phyloP scores from a whole-genome alignment of 345 rosid species.

The Boechera divaricarpa region DNA sequence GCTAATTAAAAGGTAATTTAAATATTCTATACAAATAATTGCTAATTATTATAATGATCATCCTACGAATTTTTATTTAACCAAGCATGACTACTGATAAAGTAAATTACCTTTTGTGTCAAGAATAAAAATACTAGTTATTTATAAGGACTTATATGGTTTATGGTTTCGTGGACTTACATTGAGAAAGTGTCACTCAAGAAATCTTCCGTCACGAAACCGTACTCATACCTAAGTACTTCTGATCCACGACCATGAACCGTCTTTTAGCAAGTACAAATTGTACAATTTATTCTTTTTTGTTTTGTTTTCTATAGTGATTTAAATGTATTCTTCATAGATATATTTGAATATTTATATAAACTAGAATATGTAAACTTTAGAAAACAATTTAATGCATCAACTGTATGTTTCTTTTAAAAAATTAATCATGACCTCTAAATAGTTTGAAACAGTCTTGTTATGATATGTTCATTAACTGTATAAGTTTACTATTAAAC shows the following conservation, averaged over 20 bases:
- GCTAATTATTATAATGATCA: conserved; percentile 23
- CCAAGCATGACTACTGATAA: conserved; percentile 31
- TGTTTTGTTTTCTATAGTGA: too few species aligned
- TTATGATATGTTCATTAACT: not conserved
- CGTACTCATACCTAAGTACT: not conserved
- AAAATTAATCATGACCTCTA: too few species aligned
- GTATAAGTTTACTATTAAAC: too few species aligned
- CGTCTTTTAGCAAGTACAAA: conserved; percentile 4
- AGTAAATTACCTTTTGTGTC: conserved; percentile 23
- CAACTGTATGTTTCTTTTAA: not conserved
- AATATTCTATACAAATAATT: conserved; percentile 33
- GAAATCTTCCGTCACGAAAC: not conserved
- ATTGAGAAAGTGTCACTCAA: not conserved
- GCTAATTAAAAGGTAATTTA: conserved; percentile 27
- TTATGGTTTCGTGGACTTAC: conserved; percentile 18
- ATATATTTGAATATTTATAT: not conserved
- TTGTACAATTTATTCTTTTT: not conserved
- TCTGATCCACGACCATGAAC: not conserved
- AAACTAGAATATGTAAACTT: not conserved
- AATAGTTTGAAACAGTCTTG: too few species aligned
- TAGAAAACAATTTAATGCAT: not conserved
- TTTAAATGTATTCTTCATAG: not conserved
- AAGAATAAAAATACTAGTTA: not conserved
- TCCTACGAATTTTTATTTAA: conserved; percentile 27
- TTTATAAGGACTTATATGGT: not conserved